phyloP scores from a whole-genome alignment of 2,329 filamentous ascomycete species.

The Hirsutella minnesotensis region DNA sequence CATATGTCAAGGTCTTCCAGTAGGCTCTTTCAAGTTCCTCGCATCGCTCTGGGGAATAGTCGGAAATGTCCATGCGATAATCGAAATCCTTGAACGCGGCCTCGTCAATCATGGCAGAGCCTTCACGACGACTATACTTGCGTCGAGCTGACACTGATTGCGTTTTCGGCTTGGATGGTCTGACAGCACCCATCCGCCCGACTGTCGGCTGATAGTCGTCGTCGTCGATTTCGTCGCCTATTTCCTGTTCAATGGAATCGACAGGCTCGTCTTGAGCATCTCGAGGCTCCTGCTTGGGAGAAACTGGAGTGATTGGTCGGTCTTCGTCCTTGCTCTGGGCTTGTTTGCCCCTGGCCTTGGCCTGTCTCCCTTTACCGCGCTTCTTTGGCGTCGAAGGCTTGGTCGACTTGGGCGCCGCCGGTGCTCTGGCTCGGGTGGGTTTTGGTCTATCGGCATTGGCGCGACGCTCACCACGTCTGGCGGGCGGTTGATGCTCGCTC shows the following conservation, averaged over 20 bases:
- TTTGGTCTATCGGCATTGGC: slow-evolving; percentile 45
- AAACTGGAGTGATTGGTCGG: slow-evolving; percentile 47
- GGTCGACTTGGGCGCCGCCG: slow-evolving; percentile 19
- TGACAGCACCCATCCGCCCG: slow-evolving; percentile 37
- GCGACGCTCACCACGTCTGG: slow-evolving; percentile 71
- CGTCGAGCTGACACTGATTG: slow-evolving; percentile 77
- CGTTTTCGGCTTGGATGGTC: slow-evolving; percentile 43
- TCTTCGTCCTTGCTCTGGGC: slow-evolving; percentile 32
- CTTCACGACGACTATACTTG: slow-evolving; percentile 73
- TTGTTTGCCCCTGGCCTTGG: slow-evolving; percentile 24
- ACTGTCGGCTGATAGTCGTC: slow-evolving; percentile 26
- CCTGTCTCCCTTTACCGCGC: slow-evolving; percentile 27
- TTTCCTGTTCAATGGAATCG: slow-evolving; percentile 39
- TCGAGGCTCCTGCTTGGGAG: slow-evolving; percentile 30
- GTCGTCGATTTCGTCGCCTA: slow-evolving; percentile 29
- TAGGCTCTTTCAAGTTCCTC: slow-evolving; percentile 90
- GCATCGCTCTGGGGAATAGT: slow-evolving; percentile 84
- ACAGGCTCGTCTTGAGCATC: slow-evolving; percentile 22
- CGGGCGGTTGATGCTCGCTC: slow-evolving; percentile 90
- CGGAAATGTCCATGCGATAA: slow-evolving; percentile 76
- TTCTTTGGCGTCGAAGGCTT: slow-evolving; percentile 24
- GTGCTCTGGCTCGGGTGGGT: slow-evolving; percentile 24
- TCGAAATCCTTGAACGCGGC: slow-evolving; percentile 84
- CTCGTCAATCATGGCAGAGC: slow-evolving; percentile 72
- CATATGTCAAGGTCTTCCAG: slow-evolving; percentile 96